A percentile compares a stretch with the other conserved stretches of the same genome.
These are phyloP conservation scores for Neoboletus subvelutipes DNA, from an alignment of 768 basidiomycete genomes.

Conservation along the genomic window DNA sequence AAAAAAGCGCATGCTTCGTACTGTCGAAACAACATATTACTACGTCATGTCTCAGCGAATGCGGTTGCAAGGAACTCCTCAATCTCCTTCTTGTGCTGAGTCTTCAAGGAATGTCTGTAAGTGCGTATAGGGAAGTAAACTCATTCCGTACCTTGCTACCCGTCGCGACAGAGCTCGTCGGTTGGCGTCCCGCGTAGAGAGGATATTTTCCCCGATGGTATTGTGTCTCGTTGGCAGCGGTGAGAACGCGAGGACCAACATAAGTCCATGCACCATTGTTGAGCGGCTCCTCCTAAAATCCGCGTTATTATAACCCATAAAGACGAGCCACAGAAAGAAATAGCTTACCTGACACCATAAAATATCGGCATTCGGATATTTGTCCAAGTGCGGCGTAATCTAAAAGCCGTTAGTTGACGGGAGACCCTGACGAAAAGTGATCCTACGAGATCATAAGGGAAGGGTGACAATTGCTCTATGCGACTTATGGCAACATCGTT, in stretches of 20 bases:
- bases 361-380: constrained; percentile 92
- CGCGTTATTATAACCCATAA: constrained; percentile 2
- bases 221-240: constrained; percentile 86
- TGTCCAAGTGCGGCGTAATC: constrained; percentile 92
- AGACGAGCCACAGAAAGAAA: not conserved
- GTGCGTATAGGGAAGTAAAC: not conserved
- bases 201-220: constrained; percentile 92
- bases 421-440: not conserved
- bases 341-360: constrained; percentile 80
- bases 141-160: constrained; percentile 71
- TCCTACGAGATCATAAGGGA: constrained; percentile 92
- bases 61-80: constrained; percentile 67
- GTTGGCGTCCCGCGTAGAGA: constrained; percentile 87
- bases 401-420: constrained; percentile 30
- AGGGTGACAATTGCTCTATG: constrained; percentile 92
- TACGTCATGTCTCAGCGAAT: constrained; percentile 39
- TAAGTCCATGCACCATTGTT: constrained; percentile 99
- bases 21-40: not conserved
- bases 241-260: constrained; percentile 89
- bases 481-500: constrained; percentile 93
- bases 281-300: constrained; percentile 79
- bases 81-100: constrained; percentile 89
- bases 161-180: constrained; percentile 89
- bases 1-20: not conserved
- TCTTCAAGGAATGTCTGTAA: constrained; percentile 35